Evolutionary conservation across 345 rosid species (phyloP), one percentile per base, ranked within the genome.

Genomic region (Rhodamnia argentea): DNA sequence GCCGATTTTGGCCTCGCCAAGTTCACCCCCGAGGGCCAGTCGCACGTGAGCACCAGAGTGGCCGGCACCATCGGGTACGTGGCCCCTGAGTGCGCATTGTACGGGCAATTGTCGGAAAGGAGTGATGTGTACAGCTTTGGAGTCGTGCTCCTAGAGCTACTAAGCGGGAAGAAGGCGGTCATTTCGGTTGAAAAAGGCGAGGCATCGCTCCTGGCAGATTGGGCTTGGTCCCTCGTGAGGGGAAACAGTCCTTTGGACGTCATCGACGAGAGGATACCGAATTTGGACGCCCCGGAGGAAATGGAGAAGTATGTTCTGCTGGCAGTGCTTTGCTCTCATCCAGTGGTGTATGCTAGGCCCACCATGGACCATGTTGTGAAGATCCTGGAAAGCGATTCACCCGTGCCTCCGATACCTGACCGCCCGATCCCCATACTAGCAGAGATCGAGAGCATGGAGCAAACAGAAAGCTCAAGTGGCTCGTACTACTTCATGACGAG

Each of bases 11-110:
- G 99, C 82, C 92, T 96, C 26, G 99, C 99, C 6, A 95, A 93
- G 93, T 93, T 96, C 85, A 91, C 91, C 3, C 96, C 96, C 0
- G 99, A 95, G 83, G 96, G 97, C 29, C 87, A 91, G 86, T 92
- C 99, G 24, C 98, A 94, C 88, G 62, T 93, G 92, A 95, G 96
- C 93, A 96, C 99, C 4, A 87, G 96, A 87, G 97, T 95, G 16
- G 98, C 98, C 2, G 98, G 99, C 13, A 96, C 99, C 13, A 93
- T 94, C 92, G 98, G 99, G 37, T 96, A 96, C 50, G 97, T 96
- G 32, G 98, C 99, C 26, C 99, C 99, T 6, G 99, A 96, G 92
- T 95, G 95, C 42, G 98, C 98, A 1, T 83, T 95, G 70, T 95
- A 96, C 20, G 98, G 98, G 26, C 97, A 95, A 52, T 83, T 96